Percentiles rank a stretch among this genome's conserved stretches.
Evolutionary conservation across 257 asterid genomes (phyloP).

Genomic region (Ophiorrhiza pumila): DNA sequence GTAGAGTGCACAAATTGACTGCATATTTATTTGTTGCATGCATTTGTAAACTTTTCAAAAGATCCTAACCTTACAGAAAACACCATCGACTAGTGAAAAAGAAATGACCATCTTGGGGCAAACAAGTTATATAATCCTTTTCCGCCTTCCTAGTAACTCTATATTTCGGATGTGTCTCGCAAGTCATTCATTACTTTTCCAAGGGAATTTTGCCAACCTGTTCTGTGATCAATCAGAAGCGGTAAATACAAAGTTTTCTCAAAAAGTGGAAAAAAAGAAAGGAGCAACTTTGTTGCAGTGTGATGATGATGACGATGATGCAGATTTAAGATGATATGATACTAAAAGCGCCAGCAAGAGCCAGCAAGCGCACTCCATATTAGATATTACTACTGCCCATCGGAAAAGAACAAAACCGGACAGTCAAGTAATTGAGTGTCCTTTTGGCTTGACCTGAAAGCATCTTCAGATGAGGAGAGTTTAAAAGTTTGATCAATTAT

Average conservation of each 20-base stretch:
- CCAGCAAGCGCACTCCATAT: conserved; percentile 20
- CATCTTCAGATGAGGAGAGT: conserved; percentile 21
- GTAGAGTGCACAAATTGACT: too few species aligned
- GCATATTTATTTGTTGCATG: too few species aligned
- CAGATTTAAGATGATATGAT: not conserved
- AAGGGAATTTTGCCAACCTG: not conserved
- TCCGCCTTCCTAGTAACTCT: not conserved
- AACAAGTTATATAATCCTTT: not conserved
- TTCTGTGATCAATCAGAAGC: not conserved
- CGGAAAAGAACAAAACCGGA: conserved; percentile 21
- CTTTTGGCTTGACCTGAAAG: conserved; percentile 24
- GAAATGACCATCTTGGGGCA: not conserved
- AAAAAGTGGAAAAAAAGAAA: too few species aligned
- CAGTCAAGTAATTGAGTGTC: conserved; percentile 14
- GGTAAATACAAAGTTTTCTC: not conserved
- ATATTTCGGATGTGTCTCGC: not conserved
- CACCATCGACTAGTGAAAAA: too few species aligned
- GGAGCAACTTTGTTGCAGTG: too few species aligned
- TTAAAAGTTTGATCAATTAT: not conserved
- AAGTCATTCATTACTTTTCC: not conserved
- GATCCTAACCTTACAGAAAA: too few species aligned
- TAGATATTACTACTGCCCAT: conserved; percentile 3
- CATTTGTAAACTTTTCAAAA: too few species aligned
- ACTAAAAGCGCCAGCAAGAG: not conserved
- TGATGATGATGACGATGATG: not conserved